A percentile compares a stretch with the other conserved stretches of the same genome.
Evolutionary conservation across 2,329 filamentous ascomycete species (phyloP).

Genomic region (Alternaria burnsii): DNA sequence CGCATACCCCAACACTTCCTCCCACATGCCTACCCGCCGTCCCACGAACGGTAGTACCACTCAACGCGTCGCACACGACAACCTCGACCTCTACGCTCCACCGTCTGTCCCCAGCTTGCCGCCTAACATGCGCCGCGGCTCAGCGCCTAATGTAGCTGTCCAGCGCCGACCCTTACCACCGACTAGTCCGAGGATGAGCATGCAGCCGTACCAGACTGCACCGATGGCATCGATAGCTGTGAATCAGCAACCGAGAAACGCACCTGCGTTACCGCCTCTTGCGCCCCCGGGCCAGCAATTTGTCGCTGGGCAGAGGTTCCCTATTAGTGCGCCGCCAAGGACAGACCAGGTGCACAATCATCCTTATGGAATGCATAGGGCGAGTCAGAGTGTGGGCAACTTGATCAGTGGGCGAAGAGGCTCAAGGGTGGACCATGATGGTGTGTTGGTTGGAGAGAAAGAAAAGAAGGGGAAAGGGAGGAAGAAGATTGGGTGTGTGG

Average conservation of each 20-base stretch:
- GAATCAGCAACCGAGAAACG: slow-evolving; percentile 9
- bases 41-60: slow-evolving; percentile 20
- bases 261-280: slow-evolving; percentile 21
- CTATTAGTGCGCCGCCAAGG: slow-evolving; percentile 32
- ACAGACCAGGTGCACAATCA: slow-evolving; percentile 2
- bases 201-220: slow-evolving; percentile 8
- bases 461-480: slow-evolving; percentile 15
- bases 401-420: slow-evolving; percentile 1
- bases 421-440: slow-evolving; percentile 1
- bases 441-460: slow-evolving; percentile 1
- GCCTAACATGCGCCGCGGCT: slow-evolving; percentile 33
- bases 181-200: slow-evolving; percentile 17
- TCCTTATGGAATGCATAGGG: background rate
- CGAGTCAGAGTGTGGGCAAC: background rate
- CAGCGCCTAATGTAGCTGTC: slow-evolving; percentile 28
- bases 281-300: slow-evolving; percentile 13
- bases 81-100: slow-evolving; percentile 33
- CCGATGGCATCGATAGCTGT: background rate
- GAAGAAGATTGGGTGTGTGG: slow-evolving; percentile 29
- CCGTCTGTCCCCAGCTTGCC: slow-evolving; percentile 30
- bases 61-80: slow-evolving; percentile 29
- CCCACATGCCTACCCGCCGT: slow-evolving; percentile 20
- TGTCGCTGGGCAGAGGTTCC: slow-evolving; percentile 7
- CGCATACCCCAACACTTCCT: slow-evolving; percentile 4
- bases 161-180: slow-evolving; percentile 22